Evolutionary conservation across 768 basidiomycete genomes (phyloP), one percentile per base, ranked within the genome.

Genomic region (Kwoniella heveanensis): DNA sequence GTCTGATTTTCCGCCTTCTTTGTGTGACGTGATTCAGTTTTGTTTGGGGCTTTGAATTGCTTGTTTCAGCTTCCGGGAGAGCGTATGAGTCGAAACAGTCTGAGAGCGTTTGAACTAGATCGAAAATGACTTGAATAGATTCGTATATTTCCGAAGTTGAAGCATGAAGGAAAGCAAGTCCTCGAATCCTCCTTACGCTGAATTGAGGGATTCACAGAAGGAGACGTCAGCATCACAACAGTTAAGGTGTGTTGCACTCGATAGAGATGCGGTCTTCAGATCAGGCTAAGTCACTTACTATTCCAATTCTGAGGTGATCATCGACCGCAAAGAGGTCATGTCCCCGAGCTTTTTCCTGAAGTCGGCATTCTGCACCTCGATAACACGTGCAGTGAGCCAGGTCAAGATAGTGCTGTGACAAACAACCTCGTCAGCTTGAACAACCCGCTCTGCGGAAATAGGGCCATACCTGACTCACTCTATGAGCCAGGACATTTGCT

Each of bases 271-370:
- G 27, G 22, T 22, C 13, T 21, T 8, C 22, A n/a, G n/a, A n/a
- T n/a, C n/a, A n/a, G n/a, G n/a, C n/a, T n/a, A n/a, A 4, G 25
- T 5, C n/a, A 69, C 74, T 57, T 62, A 76, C 74, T 73, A 66
- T 47, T 66, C 49, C 44, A 73, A 54, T 29, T 76, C 71, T 3
- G 68, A 46, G 7, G 54, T 19, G 36, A 76, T 73, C 74, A 76
- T 73, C 17, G 54, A 60, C 29, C 52, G 47, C 19, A 76, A 44
- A 17, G 67, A 67, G 3, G 67, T 67, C 57, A 62, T 60, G 22
- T 50, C 47, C 17, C 30, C 60, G 17, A 75, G 32, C 24, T 62
- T 49, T 12, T 13, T 44, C n/a, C 67, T 60, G 49, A 65, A 71
- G 13, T 27, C 49, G 13, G 6, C 19, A 25, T 50, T 64, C 26